phyloP scores from a whole-genome alignment of 164 flowering plant genomes.

The Cinnamomum chago region DNA sequence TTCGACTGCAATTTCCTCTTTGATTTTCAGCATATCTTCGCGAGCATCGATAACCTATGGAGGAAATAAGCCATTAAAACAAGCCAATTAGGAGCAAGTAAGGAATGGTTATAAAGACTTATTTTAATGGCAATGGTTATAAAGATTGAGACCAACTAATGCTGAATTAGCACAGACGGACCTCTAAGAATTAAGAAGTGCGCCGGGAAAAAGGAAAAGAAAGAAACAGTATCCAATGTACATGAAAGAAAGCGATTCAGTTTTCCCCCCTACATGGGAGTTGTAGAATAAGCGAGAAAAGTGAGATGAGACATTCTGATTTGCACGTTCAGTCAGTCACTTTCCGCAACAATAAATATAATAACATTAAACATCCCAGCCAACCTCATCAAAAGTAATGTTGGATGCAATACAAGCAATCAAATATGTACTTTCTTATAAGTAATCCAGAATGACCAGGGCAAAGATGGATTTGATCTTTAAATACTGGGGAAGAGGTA shows the following conservation, averaged over 20 bases:
- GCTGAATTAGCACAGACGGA: neutral
- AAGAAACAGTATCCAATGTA: neutral
- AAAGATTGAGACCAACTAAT: neutral
- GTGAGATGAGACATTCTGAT: neutral
- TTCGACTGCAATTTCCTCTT: conserved; percentile 69
- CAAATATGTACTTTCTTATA: neutral
- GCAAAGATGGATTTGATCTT: neutral
- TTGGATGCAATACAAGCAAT: neutral
- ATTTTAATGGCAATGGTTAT: neutral
- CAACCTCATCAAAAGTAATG: too few relatives aligned
- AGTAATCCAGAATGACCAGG: neutral
- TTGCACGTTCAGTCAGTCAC: too few relatives aligned
- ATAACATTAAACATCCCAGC: too few relatives aligned
- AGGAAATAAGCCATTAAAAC: too few relatives aligned
- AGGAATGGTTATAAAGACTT: too few relatives aligned
- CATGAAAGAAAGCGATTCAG: too few relatives aligned
- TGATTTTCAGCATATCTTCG: conserved; percentile 67
- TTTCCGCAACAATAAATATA: too few relatives aligned
- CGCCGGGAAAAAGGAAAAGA: neutral
- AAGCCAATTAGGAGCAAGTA: too few relatives aligned
- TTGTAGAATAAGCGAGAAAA: neutral
- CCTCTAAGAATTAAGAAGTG: neutral
- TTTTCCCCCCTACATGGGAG: too few relatives aligned
- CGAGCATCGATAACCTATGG: conserved; percentile 44
- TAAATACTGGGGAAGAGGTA: too few relatives aligned